Evolutionary conservation across 1,139 yeast genomes (phyloP).

Genomic region (Geotrichum restrictum): DNA sequence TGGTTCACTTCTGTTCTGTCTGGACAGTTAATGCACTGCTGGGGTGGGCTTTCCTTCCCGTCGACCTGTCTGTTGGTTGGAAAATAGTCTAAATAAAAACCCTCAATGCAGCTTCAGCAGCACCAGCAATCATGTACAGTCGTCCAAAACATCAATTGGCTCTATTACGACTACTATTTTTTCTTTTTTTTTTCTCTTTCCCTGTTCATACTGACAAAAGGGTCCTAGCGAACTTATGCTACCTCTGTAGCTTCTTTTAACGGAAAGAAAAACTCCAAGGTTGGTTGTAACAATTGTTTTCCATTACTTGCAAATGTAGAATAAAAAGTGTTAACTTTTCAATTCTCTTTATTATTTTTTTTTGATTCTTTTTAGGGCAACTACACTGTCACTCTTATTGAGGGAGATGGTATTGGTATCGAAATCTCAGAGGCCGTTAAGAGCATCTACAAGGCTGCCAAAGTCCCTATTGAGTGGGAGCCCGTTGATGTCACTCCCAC

Average conservation of each 20-base stretch:
- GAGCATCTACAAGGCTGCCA: conserved; percentile 78
- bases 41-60: too few relatives aligned
- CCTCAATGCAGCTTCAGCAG: too few relatives aligned
- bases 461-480: conserved; percentile 93
- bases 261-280: conserved; percentile 53
- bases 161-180: neutral
- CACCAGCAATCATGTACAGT: neutral
- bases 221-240: conserved; percentile 36
- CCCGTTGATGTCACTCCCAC: conserved; percentile 65
- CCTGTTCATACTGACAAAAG: too few relatives aligned
- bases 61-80: neutral
- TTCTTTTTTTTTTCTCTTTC: too few relatives aligned
- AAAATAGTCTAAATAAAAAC: neutral
- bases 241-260: conserved; percentile 56
- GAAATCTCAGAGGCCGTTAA: conserved; percentile 93
- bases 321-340: too few relatives aligned
- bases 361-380: conserved; percentile 35
- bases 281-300: conserved; percentile 18
- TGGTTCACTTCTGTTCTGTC: too few relatives aligned
- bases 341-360: neutral
- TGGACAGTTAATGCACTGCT: too few relatives aligned
- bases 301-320: neutral
- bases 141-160: neutral
- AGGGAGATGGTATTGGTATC: conserved; percentile 98
- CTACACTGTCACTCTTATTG: conserved; percentile 90